Percentiles rank a stretch among this genome's conserved stretches.
Evolutionary conservation across 352 stramenopile species (phyloP).

Genomic region (Aphanomyces invadans): DNA sequence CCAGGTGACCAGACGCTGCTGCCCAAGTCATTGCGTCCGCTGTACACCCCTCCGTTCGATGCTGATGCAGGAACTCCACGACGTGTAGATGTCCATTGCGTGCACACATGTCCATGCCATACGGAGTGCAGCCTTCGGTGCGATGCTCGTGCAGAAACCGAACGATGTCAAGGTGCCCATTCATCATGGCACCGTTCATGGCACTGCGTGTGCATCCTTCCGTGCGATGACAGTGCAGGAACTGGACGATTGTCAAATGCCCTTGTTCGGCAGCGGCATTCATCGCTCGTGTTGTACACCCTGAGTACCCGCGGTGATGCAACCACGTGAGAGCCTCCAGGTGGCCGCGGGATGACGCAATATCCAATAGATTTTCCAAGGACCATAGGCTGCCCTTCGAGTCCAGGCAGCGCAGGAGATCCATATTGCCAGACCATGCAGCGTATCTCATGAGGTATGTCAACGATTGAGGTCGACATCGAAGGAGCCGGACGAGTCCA

Average conservation of each 20-base stretch:
- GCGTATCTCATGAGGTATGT: neutral
- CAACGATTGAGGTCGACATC: neutral
- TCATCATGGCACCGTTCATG: constrained; percentile 25
- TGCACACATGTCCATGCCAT: constrained; percentile 3
- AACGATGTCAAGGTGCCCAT: constrained; percentile 21
- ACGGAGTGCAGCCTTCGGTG: constrained; percentile 4
- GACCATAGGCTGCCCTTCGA: neutral
- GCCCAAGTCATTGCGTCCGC: constrained; percentile 15
- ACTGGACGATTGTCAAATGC: constrained; percentile 24
- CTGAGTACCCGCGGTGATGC: constrained; percentile 8
- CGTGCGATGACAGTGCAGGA: constrained; percentile 21
- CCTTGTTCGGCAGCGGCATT: constrained; percentile 25
- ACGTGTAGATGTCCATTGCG: neutral
- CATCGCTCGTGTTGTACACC: constrained; percentile 25
- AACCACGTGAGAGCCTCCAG: constrained; percentile 26
- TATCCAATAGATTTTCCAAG: constrained; percentile 14
- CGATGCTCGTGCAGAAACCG: constrained; percentile 20
- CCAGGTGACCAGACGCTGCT: constrained; percentile 2
- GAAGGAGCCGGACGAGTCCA: neutral
- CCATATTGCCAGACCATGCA: neutral
- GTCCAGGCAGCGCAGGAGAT: neutral
- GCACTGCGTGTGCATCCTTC: constrained; percentile 25
- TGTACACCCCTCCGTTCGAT: constrained; percentile 1
- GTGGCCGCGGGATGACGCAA: constrained; percentile 24
- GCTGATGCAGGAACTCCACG: neutral